Evolutionary conservation across 345 rosid genomes (phyloP).

Genomic region (Jatropha curcas): DNA sequence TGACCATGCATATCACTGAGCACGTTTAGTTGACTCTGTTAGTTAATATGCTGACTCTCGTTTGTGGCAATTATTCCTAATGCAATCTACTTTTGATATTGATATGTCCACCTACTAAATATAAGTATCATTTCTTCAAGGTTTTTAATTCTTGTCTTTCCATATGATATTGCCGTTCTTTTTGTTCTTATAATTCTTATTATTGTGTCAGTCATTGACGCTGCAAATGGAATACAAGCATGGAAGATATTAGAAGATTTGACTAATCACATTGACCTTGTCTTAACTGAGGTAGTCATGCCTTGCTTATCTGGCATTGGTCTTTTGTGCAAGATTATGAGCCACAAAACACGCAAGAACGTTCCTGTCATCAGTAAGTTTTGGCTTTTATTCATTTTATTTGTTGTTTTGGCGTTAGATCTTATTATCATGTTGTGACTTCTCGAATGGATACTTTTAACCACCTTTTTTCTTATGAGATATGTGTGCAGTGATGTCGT

Average conservation of each 20-base stretch:
- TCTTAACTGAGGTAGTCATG: conserved; percentile 59
- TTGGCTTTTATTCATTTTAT: neutral
- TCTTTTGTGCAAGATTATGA: conserved; percentile 59
- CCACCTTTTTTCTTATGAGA: conserved; percentile 10
- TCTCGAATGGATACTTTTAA: conserved; percentile 6
- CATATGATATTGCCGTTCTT: conserved; percentile 43
- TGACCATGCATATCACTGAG: neutral
- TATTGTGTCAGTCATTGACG: conserved; percentile 43
- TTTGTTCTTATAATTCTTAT: neutral
- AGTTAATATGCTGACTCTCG: neutral
- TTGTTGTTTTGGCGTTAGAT: neutral
- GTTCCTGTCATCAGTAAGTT: conserved; percentile 48
- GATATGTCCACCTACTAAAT: neutral
- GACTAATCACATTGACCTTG: conserved; percentile 51
- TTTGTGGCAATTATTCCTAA: neutral
- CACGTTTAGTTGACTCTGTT: neutral
- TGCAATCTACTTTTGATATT: neutral
- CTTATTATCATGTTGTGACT: neutral
- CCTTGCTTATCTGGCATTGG: conserved; percentile 57
- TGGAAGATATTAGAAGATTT: conserved; percentile 57
- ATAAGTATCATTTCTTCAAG: neutral
- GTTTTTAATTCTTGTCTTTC: neutral
- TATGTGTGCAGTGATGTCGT: conserved; percentile 33
- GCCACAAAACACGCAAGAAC: conserved; percentile 51
- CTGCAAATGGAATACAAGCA: conserved; percentile 61